Evolutionary conservation across 1,284 basidiomycete genomes (phyloP), one percentile per base, ranked within the genome.

Genomic region (Sporisorium reilianum): DNA sequence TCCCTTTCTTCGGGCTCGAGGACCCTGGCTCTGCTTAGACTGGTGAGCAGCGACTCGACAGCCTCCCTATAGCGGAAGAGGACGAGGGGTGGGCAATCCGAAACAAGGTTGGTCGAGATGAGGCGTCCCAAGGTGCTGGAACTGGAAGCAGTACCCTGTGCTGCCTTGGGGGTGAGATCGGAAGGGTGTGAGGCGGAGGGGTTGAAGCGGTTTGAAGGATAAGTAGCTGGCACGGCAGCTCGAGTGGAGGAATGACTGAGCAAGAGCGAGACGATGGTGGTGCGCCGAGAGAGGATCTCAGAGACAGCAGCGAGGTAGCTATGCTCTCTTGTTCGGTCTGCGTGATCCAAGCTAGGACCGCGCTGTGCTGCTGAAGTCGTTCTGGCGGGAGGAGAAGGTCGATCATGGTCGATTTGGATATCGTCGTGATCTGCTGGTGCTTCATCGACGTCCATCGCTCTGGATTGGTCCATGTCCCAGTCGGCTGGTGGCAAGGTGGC

Each of bases 151-250:
- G 36, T 30, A 12, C 60, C 48, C 2, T 57, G 18, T 3, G 49
- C 2, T 22, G 45, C 5, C 16, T 44, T 32, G 4, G 45, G 28
- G 26, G 55, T 8, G 3, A 18, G 28, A 2, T 11, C 38, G n/a
- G 42, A 44, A 34, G 72, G 64, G n/a, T 23, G 50, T 12, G 64
- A 66, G 25, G 51, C 65, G 16, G 65, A 46, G 5, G 65, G 57
- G 25, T 75, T 75, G 72, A 65, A 75, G n/a, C 53, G 46, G 34
- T 58, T 71, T 10, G 50, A 11, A 0, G 73, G 73, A 20, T 71
- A 64, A 9, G 50, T 28, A 8, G 41, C 11, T 10, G 68, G 73
- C 18, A 56, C 49, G 7, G 64, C 50, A 5, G 64, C 52, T 26
- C 10, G 23, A 9, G 34, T 14, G 6, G 64, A 70, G 14, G 45